phyloP scores from a whole-genome alignment of 805 yeast species.

The Myxozyma neotropica region DNA sequence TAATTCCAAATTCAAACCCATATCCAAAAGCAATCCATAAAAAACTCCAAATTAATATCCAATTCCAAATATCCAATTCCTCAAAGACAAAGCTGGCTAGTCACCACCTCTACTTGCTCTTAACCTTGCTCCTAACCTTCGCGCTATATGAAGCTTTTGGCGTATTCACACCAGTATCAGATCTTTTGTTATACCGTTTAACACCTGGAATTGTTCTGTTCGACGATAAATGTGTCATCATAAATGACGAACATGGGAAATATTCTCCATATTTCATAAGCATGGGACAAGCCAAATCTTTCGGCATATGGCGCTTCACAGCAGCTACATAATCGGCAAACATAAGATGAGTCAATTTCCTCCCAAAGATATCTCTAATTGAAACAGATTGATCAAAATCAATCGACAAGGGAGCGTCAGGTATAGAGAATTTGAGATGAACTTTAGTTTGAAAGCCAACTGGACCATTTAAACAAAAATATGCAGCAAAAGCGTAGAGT shows the following conservation, averaged over 20 bases:
- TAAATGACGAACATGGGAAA: slow-evolving; percentile 11
- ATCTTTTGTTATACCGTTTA: neutral
- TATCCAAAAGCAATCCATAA: too few species aligned
- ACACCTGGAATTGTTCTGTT: too few species aligned
- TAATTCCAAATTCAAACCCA: too few species aligned
- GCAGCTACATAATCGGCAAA: slow-evolving; percentile 18
- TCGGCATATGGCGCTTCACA: slow-evolving; percentile 11
- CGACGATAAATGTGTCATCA: neutral
- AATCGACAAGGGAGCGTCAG: neutral
- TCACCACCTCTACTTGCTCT: too few species aligned
- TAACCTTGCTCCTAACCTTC: too few species aligned
- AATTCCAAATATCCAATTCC: too few species aligned
- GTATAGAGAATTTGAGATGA: neutral
- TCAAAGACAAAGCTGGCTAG: too few species aligned
- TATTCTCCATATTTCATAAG: slow-evolving; percentile 15
- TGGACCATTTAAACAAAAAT: slow-evolving; percentile 20
- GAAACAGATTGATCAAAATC: neutral
- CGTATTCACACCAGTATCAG: neutral
- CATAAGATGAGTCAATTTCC: slow-evolving; percentile 1
- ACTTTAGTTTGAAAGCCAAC: slow-evolving; percentile 17
- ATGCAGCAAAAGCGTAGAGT: slow-evolving; percentile 21
- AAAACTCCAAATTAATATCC: too few species aligned
- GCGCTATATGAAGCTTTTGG: neutral
- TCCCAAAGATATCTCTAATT: slow-evolving; percentile 17
- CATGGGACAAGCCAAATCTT: slow-evolving; percentile 17